These are phyloP conservation scores for Cadophora malorum DNA, from an alignment of 2,329 filamentous ascomycete species.

Conservation along the genomic window DNA sequence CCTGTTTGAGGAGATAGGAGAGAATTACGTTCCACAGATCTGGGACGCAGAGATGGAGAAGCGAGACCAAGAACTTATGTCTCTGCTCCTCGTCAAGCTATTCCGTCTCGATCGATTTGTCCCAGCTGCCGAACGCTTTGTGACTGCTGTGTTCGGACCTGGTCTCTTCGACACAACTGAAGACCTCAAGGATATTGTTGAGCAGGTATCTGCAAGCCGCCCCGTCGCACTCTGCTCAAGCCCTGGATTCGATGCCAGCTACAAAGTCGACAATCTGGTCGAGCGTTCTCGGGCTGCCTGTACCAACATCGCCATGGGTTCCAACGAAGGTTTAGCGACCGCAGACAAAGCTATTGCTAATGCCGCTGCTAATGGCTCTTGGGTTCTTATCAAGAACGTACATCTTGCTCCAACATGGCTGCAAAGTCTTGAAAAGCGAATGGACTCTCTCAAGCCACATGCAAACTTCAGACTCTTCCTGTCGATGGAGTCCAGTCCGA, in stretches of 20 bases:
- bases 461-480: conserved; percentile 93
- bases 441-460: conserved; percentile 94
- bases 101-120: conserved; percentile 97
- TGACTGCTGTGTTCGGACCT: conserved; percentile 81
- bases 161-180: conserved; percentile 83
- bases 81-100: conserved; percentile 90
- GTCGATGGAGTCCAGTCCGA: conserved; percentile 96
- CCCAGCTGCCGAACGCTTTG: conserved; percentile 90
- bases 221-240: conserved; percentile 93
- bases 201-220: conserved; percentile 81
- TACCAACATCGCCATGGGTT: conserved; percentile 99
- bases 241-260: conserved; percentile 96
- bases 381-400: conserved; percentile 99
- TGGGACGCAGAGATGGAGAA: conserved; percentile 71
- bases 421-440: conserved; percentile 94
- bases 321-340: conserved; percentile 88
- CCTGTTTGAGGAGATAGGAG: conserved; percentile 83
- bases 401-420: conserved; percentile 96
- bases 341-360: conserved; percentile 96
- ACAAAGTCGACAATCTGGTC: conserved; percentile 96
- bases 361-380: conserved; percentile 88
- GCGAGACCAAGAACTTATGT: conserved; percentile 78
- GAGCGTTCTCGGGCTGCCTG: conserved; percentile 82
- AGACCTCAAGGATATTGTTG: conserved; percentile 84
- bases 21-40: conserved; percentile 78